Evolutionary conservation across 352 stramenopile species (phyloP), one percentile per base, ranked within the genome.

Genomic region (Phytophthora uliginosa): DNA sequence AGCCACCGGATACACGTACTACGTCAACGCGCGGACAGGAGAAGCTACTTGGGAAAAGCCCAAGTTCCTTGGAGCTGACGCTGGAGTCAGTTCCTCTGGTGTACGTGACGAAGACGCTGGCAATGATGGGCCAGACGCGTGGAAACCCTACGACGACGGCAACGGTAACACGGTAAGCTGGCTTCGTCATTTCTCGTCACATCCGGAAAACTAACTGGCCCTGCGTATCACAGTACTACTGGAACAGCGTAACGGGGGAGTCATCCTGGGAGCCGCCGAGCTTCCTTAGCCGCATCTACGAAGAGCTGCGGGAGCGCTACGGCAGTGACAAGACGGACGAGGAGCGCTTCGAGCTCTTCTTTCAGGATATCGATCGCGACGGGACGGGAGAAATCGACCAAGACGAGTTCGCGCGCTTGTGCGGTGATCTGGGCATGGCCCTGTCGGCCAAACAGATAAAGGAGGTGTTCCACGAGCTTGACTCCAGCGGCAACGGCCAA

Each of bases 261-360:
- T 90, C 86, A 9, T 82, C 76, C 1, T 92, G 86, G 86, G 85
- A 93, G 45, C 74, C 85, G 7, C 85, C 84, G 63, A 63, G 42
- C 6, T 83, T 92, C 38, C 79, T 88, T 22, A 84, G 73, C 8
- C 73, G 78, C 20, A 90, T 92, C 33, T 86, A 87, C 31, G 57
- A 83, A 62, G 85, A 93, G 58, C 73, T 93, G 9, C 68, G 79
- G 0, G 60, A 72, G 17, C 84, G 85, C 15, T 94, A 91, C 54
- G 75, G 83, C 10, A 24, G 47, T 6, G 80, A 84, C 42, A 85
- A 81, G 51, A 89, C 67, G 2, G 80, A 91, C 38, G 82, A 86
- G 12, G 80, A 92, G 34, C 78, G 82, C 34, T 90, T 92, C 55
- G 82, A 91, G 17, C 68, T 90, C 24, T 89, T 93, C 59, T 91